These are phyloP conservation scores for Aspergillus piperis DNA, from an alignment of 2,329 filamentous ascomycete genomes.

Conservation along the genomic window DNA sequence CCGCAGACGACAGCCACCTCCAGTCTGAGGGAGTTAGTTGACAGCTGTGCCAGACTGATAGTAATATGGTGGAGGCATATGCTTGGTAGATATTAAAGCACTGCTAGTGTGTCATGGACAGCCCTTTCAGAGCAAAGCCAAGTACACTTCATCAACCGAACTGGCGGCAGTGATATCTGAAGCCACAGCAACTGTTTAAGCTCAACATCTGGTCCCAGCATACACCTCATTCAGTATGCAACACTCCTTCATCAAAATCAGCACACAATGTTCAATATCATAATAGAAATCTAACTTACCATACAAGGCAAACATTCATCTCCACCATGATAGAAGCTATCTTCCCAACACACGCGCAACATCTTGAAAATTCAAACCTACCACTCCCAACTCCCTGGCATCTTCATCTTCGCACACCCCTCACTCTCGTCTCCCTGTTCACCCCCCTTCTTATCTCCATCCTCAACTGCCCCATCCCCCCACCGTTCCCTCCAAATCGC, in stretches of 20 bases:
- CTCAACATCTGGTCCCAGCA: no score
- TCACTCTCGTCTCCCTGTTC: conserved; percentile 1
- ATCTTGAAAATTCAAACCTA: neutral
- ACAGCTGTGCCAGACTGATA: no score
- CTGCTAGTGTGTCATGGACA: no score
- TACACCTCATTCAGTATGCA: neutral
- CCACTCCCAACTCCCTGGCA: conserved; percentile 27
- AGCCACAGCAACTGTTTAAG: no score
- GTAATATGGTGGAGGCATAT: no score
- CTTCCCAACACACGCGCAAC: neutral
- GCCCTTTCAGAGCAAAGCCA: no score
- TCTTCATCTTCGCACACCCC: conserved; percentile 16
- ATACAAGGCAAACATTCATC: neutral
- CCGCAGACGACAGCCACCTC: no score
- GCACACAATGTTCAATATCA: neutral
- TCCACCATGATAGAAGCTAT: neutral
- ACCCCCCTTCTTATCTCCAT: neutral
- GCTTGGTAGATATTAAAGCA: no score
- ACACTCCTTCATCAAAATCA: neutral
- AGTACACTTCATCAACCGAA: no score
- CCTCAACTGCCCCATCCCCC: conserved; percentile 26
- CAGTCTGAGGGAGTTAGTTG: no score
- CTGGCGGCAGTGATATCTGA: no score
- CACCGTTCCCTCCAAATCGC: conserved; percentile 37
- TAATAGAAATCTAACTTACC: neutral